Evolutionary conservation across 1,139 yeast species (phyloP).

Genomic region (Pichia sp.): DNA sequence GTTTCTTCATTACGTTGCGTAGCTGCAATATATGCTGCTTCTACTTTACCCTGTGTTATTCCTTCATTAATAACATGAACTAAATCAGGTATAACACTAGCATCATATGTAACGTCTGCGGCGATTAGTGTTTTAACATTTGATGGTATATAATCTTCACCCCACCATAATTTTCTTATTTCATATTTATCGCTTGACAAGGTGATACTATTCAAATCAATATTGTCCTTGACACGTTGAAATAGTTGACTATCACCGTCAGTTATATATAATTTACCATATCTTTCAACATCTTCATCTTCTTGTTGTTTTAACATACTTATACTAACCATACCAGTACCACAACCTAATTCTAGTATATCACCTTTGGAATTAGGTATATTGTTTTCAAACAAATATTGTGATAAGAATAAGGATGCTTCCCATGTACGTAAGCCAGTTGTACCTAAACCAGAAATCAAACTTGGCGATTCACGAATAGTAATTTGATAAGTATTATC

Average conservation of each 20-base stretch:
- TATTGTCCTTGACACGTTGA: constrained; percentile 42
- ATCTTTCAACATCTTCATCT: neutral
- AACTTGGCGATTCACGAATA: constrained; percentile 54
- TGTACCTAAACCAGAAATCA: constrained; percentile 68
- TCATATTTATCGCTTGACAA: constrained; percentile 20
- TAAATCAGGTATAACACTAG: constrained; percentile 50
- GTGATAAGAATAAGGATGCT: constrained; percentile 67
- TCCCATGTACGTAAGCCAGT: constrained; percentile 95
- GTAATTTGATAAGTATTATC: constrained; percentile 29
- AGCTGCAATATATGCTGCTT: constrained; percentile 53
- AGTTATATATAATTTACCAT: constrained; percentile 44
- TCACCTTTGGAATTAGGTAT: constrained; percentile 6
- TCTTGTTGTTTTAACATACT: constrained; percentile 33
- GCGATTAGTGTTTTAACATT: constrained; percentile 52
- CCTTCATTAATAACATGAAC: constrained; percentile 40
- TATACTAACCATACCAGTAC: constrained; percentile 81
- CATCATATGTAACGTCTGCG: constrained; percentile 84
- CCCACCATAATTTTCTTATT: constrained; percentile 57
- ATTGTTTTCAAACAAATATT: constrained; percentile 33
- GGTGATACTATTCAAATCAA: constrained; percentile 38
- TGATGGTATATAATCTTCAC: constrained; percentile 34
- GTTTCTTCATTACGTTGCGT: constrained; percentile 65
- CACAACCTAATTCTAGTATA: constrained; percentile 71
- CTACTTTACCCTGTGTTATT: constrained; percentile 21
- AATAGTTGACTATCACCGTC: constrained; percentile 73